These are phyloP conservation scores for Aureobasidium sp. DNA, from an alignment of 2,329 filamentous ascomycete species.

Conservation along the genomic window DNA sequence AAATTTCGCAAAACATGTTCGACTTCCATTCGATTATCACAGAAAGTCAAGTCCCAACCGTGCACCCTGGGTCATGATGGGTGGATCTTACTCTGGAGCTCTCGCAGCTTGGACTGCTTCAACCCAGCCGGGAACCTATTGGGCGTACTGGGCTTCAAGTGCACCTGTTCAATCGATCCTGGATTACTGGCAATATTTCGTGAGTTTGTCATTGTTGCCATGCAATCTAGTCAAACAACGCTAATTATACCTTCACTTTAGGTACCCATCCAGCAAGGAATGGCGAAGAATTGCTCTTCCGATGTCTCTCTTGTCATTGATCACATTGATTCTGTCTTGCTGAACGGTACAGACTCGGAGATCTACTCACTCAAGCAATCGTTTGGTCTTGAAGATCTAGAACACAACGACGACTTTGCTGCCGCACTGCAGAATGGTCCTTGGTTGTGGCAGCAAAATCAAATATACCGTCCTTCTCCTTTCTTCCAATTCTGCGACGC, in stretches of 20 bases:
- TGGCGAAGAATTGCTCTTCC: conserved; percentile 50
- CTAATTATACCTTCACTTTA: too few relatives aligned
- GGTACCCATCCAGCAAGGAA: conserved; percentile 46
- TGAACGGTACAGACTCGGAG: conserved; percentile 21
- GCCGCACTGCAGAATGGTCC: conserved; percentile 46
- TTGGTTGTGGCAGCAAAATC: conserved; percentile 49
- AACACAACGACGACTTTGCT: conserved; percentile 47
- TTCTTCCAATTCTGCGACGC: conserved; percentile 41
- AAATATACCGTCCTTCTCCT: conserved; percentile 35
- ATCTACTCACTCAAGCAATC: conserved; percentile 39
- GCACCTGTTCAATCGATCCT: conserved; percentile 46
- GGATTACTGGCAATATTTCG: conserved; percentile 52
- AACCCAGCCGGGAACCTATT: conserved; percentile 47
- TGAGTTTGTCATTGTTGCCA: too few relatives aligned
- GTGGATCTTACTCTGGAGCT: conserved; percentile 50
- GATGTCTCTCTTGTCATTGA: conserved; percentile 46
- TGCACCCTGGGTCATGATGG: conserved; percentile 49
- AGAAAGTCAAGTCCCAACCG: conserved; percentile 41
- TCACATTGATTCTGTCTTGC: conserved; percentile 34
- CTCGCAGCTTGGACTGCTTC: conserved; percentile 46
- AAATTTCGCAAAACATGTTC: conserved; percentile 45
- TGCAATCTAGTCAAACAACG: too few relatives aligned
- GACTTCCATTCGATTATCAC: conserved; percentile 45
- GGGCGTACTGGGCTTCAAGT: conserved; percentile 51
- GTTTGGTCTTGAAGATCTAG: conserved; percentile 45